Evolutionary conservation across 75 land plant species (phyloP), one percentile per base, ranked within the genome.

Genomic region (Isoetes taiwanensis): DNA sequence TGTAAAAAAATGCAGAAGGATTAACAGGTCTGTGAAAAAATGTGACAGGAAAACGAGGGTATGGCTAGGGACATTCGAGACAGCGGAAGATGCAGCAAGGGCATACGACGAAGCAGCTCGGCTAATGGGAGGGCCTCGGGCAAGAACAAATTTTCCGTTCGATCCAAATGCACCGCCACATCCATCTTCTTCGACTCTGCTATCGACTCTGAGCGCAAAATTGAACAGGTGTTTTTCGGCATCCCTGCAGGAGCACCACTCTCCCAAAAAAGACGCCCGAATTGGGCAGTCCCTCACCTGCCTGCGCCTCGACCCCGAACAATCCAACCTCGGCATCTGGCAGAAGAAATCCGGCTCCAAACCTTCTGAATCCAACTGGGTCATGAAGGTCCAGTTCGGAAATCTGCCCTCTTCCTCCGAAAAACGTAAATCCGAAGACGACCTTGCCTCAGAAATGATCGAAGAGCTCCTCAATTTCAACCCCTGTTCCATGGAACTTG

Each of bases 391-490:
- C 6, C 50, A 46, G 12, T 46, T 46, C n/a, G 50, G 50, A 8
- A 37, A 14, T 14, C 38, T 9, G 38, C 38, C 9, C 14, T 37
- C 11, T 37, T 37, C 38, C 14, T 37, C 50, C 50, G 12, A 46
- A 19, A 6, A n/a, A 46, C n/a, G 14, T 14, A 9, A 14, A 37
- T 9, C 39, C 39, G 50, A 46, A 23, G 50, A 46, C 4, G 50
- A 46, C n/a, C 50, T 46, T 16, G 50, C 50, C 50, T 19, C n/a
- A 6, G 50, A 46, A 23, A 46, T 46, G 50, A 46, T 46, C 50
- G 50, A 46, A 23, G 50, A 46, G 50, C 50, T 46, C n/a, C 50
- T 46, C 50, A 46, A 46, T 23, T 46, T 46, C 50, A n/a, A n/a
- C n/a, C n/a, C n/a, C n/a, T n/a, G n/a, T n/a, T n/a, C n/a, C n/a